Base-by-base conservation (phyloP, 2,329 filamentous ascomycete genomes). In the Beauveria varroae region DNA sequence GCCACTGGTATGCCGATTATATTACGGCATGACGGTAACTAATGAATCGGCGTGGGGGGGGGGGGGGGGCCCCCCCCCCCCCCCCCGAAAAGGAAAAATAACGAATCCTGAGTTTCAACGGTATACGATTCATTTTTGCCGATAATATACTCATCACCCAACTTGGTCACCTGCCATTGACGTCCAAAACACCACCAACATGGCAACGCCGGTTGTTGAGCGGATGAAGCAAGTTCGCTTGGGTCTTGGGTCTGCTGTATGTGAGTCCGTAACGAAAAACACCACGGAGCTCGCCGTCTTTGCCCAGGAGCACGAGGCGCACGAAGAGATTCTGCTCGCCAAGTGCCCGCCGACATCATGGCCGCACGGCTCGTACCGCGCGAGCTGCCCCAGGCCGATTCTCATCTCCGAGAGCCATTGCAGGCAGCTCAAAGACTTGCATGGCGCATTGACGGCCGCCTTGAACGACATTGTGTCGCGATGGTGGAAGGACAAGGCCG, bases 401-500 rank as follows among this genome's bases (percentile, higher is more conserved):
- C 71, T 76, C 16, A 63, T 75, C 7, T 63, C 65, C 3, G 50
- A 65, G 1, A 54, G 70, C n/a, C 74, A 76, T 9, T 64, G 72
- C 20, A 40, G 65, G 18, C 70, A 72, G 47, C 41, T 76, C 22
- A 54, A 63, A 2, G 61, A 66, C 6, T 53, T 77, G 5, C 71
- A 72, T 18, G 65, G 69, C 9, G 68, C 71, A 2, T 57, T 77
- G 28, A 70, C 69, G 2, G 30, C 57, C 2, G 73, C 75, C 5
- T 63, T 77, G 12, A 64, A 63, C 1, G 69, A 75, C 52, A 73
- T 77, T 59, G 72, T 78, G 14, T 62, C 68, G 37, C 68, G 74
- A 5, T 78, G 75, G 75, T 78, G 74, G 74, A 64, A 52, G 3
- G 73, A 75, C 28, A 4, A 22, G 7, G 64, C 69, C 1, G 72